Conservation (phyloP, 106 monocot species). For the Amphibolis antarctica region DNA sequence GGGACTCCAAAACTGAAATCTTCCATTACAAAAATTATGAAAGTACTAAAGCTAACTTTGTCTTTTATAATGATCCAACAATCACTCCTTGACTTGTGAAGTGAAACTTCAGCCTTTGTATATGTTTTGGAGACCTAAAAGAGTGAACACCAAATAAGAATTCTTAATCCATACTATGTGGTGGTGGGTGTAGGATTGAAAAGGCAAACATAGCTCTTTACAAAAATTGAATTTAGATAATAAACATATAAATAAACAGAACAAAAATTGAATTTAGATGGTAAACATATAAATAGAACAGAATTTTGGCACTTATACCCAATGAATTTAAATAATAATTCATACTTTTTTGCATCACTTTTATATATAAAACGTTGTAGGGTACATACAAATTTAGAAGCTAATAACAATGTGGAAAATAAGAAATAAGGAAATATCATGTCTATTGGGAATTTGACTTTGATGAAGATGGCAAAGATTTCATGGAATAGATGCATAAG, state of each 20-base stretch:
- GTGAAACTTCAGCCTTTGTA: slow-evolving; percentile 67
- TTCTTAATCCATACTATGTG: neutral
- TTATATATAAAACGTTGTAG: neutral
- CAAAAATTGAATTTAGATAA: neutral
- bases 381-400: no score
- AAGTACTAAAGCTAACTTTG: slow-evolving; percentile 35
- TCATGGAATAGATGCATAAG: no score
- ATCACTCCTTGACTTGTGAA: slow-evolving; percentile 63
- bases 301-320: neutral
- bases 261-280: neutral
- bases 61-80: slow-evolving; percentile 98
- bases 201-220: neutral
- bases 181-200: neutral
- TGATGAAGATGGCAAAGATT: no score
- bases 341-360: neutral
- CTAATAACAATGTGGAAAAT: no score
- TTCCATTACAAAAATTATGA: neutral
- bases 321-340: neutral
- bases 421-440: no score
- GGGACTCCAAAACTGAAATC: neutral
- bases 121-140: slow-evolving; percentile 19
- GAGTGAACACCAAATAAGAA: neutral
- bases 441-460: no score
- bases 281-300: neutral
- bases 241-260: neutral